These are phyloP conservation scores for Colletotrichum gloeosporioides DNA, from an alignment of 2,329 filamentous ascomycete species.

Conservation along the genomic window DNA sequence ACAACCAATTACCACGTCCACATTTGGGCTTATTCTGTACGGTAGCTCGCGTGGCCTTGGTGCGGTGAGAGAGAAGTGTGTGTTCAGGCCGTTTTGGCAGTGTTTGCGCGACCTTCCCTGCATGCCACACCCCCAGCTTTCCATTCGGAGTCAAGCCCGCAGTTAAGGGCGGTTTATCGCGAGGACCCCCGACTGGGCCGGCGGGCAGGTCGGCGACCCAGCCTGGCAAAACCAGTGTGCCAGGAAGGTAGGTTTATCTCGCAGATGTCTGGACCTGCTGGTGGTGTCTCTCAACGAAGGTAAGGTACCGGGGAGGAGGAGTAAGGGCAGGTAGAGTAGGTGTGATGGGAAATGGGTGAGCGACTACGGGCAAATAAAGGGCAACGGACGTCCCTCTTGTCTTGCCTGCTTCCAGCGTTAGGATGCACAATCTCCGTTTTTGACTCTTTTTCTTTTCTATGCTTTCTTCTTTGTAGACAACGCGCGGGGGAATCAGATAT, in stretches of 20 bases:
- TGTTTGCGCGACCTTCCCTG: neutral
- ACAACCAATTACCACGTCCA: neutral
- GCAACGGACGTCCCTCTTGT: neutral
- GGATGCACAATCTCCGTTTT: neutral
- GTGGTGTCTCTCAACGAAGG: constrained; percentile 6
- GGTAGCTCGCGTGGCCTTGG: neutral
- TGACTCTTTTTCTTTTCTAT: neutral
- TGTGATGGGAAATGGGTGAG: neutral
- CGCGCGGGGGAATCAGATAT: neutral
- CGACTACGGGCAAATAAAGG: constrained; percentile 9
- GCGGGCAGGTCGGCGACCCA: neutral
- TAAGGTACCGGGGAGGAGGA: constrained; percentile 3
- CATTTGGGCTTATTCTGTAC: neutral
- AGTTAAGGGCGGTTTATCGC: neutral
- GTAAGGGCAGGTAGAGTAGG: neutral
- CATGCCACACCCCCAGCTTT: neutral
- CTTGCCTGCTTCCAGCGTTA: neutral
- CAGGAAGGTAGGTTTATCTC: neutral
- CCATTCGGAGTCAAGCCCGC: neutral
- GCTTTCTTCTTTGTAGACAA: neutral
- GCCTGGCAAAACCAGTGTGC: neutral
- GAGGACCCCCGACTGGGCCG: constrained; percentile 1
- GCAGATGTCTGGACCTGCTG: neutral
- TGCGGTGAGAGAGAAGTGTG: neutral
- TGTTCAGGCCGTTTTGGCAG: neutral